Conservation (phyloP, 192 early-diverging fungal genomes). For the Coemansia sp. region DNA sequence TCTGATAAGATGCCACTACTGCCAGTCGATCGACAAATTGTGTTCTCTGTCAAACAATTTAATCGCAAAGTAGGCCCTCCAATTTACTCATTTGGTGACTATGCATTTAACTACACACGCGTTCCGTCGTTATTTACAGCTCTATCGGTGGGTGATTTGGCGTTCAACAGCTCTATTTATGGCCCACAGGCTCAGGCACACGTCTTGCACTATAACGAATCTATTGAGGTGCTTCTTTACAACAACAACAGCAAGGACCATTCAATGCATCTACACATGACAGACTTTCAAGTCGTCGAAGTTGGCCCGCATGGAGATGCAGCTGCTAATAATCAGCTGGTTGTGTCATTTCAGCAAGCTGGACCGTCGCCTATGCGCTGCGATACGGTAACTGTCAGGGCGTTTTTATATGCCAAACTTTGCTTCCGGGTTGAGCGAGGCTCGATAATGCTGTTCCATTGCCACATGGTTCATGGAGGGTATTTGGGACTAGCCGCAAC, state of each 20-base stretch:
- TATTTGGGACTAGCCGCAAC: neutral
- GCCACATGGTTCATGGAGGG: too few species aligned
- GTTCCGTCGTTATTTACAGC: constrained; percentile 8
- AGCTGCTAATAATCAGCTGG: neutral
- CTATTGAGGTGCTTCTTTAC: neutral
- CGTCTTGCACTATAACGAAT: neutral
- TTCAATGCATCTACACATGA: constrained; percentile 9
- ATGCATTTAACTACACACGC: neutral
- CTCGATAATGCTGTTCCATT: neutral
- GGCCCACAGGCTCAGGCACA: constrained; percentile 4
- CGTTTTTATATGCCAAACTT: neutral
- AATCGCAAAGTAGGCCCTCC: neutral
- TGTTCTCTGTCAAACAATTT: neutral
- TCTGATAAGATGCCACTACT: neutral
- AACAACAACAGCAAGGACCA: constrained; percentile 6
- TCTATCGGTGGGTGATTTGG: neutral
- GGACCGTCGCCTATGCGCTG: constrained; percentile 55
- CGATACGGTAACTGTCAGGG: neutral
- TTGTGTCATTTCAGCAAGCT: constrained; percentile 29
- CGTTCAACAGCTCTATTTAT: neutral
- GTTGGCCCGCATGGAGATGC: constrained; percentile 1
- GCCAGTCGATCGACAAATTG: neutral
- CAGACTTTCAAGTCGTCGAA: constrained; percentile 15
- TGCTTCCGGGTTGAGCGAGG: neutral
- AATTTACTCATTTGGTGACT: neutral